Conservation (phyloP, 257 asterid genomes). For the Jacaranda mimosifolia region DNA sequence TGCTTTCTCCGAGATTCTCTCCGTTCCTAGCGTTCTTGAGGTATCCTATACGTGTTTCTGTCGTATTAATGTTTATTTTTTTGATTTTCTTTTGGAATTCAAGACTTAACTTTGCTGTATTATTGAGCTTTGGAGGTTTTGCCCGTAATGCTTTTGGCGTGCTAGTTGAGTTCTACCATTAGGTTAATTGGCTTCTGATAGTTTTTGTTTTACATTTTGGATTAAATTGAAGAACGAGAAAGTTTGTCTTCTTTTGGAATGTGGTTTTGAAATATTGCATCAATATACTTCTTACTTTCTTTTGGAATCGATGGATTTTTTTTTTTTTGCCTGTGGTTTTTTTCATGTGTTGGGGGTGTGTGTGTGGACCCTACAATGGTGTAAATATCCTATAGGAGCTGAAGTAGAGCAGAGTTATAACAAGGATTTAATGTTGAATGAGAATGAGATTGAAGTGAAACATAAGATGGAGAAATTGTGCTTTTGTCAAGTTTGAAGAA, state of each 20-base stretch:
- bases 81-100: neutral
- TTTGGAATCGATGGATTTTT: too few relatives aligned
- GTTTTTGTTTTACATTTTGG: neutral
- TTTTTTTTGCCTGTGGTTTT: too few relatives aligned
- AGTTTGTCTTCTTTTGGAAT: neutral
- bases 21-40: constrained; percentile 72
- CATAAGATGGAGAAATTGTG: neutral
- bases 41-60: constrained; percentile 39
- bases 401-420: constrained; percentile 5
- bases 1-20: constrained; percentile 94
- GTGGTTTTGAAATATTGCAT: neutral
- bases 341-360: neutral
- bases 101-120: neutral
- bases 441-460: neutral
- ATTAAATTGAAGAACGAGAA: neutral
- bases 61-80: neutral
- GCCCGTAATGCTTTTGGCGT: neutral
- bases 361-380: too few relatives aligned
- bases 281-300: too few relatives aligned
- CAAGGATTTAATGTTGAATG: neutral
- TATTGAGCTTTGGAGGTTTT: constrained; percentile 28
- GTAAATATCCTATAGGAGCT: neutral
- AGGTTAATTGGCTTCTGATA: neutral
- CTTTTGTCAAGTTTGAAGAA: neutral
- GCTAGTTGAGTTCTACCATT: constrained; percentile 1